A percentile compares a stretch with the other conserved stretches of the same genome.
These are phyloP conservation scores for Kodamaea neixiangensis DNA, from an alignment of 805 yeast species.

Conservation along the genomic window DNA sequence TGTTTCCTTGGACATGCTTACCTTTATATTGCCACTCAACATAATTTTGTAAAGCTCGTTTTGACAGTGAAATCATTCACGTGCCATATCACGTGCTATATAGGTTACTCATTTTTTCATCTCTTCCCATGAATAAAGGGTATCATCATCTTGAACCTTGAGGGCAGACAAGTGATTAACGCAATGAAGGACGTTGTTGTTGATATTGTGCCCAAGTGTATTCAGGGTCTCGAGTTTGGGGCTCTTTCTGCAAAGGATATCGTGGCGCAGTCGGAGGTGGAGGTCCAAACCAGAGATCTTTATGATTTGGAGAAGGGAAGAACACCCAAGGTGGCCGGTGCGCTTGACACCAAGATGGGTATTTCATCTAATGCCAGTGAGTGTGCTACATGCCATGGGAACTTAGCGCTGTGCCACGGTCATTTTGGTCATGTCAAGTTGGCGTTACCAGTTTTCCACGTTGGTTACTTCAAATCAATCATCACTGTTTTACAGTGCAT, in stretches of 20 bases:
- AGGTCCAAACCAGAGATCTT: slow-evolving; percentile 85
- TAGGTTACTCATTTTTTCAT: not conserved
- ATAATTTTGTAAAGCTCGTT: not conserved
- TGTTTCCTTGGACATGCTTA: not conserved
- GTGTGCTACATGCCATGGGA: slow-evolving; percentile 91
- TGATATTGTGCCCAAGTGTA: slow-evolving; percentile 87
- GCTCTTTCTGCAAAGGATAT: slow-evolving; percentile 92
- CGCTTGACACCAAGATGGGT: slow-evolving; percentile 93
- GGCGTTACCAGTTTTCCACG: slow-evolving; percentile 95
- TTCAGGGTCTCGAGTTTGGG: slow-evolving; percentile 87
- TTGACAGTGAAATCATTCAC: not conserved
- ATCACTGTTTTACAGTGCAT: slow-evolving; percentile 85
- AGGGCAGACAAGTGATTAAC: not conserved
- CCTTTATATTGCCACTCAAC: not conserved
- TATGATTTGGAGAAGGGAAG: slow-evolving; percentile 91
- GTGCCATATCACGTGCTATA: not conserved
- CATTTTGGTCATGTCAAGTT: slow-evolving; percentile 95
- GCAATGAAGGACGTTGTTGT: slow-evolving; percentile 53
- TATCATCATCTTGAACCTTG: not conserved
- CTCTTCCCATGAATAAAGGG: not conserved
- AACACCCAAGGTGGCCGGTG: slow-evolving; percentile 79
- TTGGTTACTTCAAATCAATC: slow-evolving; percentile 92
- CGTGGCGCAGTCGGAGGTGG: slow-evolving; percentile 91
- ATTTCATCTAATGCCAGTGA: slow-evolving; percentile 82
- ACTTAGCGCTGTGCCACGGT: slow-evolving; percentile 93